These are phyloP conservation scores for Diaporthe vaccinii DNA, from an alignment of 2,329 filamentous ascomycete genomes.

Conservation along the genomic window DNA sequence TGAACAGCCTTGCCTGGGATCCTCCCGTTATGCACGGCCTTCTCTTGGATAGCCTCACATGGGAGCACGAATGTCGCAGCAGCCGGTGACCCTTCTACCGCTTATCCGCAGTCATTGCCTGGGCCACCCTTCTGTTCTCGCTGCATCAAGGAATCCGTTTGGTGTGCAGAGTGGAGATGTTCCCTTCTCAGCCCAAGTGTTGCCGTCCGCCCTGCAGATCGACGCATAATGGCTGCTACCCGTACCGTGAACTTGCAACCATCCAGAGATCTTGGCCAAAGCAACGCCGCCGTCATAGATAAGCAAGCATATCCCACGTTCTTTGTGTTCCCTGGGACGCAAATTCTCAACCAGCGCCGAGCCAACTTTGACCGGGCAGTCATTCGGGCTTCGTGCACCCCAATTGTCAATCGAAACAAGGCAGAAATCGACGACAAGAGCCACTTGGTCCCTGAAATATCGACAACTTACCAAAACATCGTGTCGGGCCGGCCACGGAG, in stretches of 20 bases:
- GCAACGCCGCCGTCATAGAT: neutral
- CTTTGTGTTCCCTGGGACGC: neutral
- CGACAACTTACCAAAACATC: neutral
- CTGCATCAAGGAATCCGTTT: neutral
- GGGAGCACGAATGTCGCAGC: neutral
- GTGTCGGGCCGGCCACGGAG: neutral
- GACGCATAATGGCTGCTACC: neutral
- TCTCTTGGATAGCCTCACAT: neutral
- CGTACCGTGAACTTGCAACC: slow-evolving; percentile 21
- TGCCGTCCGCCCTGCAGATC: slow-evolving; percentile 10
- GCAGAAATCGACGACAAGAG: neutral
- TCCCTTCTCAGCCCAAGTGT: slow-evolving; percentile 14
- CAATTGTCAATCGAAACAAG: neutral
- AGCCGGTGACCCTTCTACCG: neutral
- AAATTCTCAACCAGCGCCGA: neutral
- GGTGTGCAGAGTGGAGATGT: slow-evolving; percentile 24
- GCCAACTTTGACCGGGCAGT: slow-evolving; percentile 11
- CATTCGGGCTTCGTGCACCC: neutral
- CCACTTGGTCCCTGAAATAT: neutral
- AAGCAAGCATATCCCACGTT: neutral
- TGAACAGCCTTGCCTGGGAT: neutral
- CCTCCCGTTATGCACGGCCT: neutral
- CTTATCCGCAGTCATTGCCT: neutral
- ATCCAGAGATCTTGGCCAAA: slow-evolving; percentile 13
- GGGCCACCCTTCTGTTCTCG: neutral